Evolutionary conservation across 2,329 filamentous ascomycete species (phyloP).

Genomic region (Fusarium hostae): DNA sequence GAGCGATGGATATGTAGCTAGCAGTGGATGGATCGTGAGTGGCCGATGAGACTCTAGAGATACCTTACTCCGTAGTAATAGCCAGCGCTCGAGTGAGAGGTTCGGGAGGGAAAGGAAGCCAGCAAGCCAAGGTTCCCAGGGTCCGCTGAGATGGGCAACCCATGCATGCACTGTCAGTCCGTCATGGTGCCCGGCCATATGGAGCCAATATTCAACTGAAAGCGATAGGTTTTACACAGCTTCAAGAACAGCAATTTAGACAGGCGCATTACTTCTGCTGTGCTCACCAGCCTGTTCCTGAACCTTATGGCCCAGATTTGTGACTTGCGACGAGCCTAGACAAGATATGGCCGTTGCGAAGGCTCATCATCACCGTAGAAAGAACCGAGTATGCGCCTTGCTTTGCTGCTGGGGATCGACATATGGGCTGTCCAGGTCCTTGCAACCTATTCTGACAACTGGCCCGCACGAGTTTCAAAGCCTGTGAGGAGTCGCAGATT

Average conservation of each 20-base stretch:
- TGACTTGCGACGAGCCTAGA: conserved; percentile 31
- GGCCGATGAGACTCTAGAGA: conserved; percentile 33
- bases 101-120: conserved; percentile 38
- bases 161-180: conserved; percentile 20
- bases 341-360: conserved; percentile 20
- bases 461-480: conserved; percentile 30
- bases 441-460: conserved; percentile 32
- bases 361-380: conserved; percentile 38
- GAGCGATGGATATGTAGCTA: conserved; percentile 43
- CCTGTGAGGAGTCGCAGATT: conserved; percentile 12
- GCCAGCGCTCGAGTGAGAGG: conserved; percentile 24
- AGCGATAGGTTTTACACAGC: not conserved
- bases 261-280: conserved; percentile 27
- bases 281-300: conserved; percentile 15
- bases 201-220: conserved; percentile 22
- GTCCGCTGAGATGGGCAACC: conserved; percentile 35
- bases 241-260: not conserved
- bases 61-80: conserved; percentile 4
- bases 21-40: conserved; percentile 39
- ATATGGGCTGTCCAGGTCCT: conserved; percentile 34
- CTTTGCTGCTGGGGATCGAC: conserved; percentile 34
- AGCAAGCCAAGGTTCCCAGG: conserved; percentile 19
- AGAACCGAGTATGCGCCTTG: conserved; percentile 34
- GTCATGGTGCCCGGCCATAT: conserved; percentile 17
- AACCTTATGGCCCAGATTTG: conserved; percentile 17